phyloP scores from a whole-genome alignment of 768 basidiomycete species.

The Tephrocybe sp. region DNA sequence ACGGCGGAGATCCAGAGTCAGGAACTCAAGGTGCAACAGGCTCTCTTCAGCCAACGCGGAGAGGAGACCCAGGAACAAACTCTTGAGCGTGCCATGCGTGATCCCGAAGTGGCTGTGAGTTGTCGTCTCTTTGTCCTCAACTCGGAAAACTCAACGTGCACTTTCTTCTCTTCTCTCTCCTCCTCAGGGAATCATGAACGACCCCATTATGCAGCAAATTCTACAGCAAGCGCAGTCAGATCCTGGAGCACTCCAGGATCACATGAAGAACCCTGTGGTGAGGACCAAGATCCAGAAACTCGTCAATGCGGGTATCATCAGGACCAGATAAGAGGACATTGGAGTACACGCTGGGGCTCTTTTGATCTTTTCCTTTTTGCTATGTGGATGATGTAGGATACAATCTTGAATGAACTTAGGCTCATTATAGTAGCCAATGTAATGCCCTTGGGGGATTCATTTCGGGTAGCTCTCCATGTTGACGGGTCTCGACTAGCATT shows the following conservation, averaged over 20 bases:
- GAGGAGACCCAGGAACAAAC: conserved; percentile 92
- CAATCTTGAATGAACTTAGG: conserved; percentile 3
- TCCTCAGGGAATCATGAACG: conserved; percentile 73
- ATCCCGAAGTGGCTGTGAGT: conserved; percentile 91
- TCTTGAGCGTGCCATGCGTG: conserved; percentile 90
- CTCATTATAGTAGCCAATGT: background rate
- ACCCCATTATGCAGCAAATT: conserved; percentile 93
- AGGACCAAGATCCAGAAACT: conserved; percentile 84
- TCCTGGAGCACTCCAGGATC: conserved; percentile 87
- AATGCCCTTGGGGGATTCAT: too few species aligned
- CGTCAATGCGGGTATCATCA: conserved; percentile 90
- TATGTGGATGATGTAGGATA: conserved; percentile 12
- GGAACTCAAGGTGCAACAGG: conserved; percentile 78
- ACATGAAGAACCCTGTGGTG: conserved; percentile 90
- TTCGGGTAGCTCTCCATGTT: too few species aligned
- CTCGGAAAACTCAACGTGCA: conserved; percentile 2
- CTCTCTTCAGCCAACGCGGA: conserved; percentile 72
- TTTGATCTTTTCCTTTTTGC: background rate
- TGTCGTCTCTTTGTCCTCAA: conserved; percentile 1
- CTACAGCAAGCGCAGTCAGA: conserved; percentile 90
- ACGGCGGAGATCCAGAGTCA: conserved; percentile 77
- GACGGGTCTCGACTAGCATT: too few species aligned
- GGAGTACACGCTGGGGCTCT: background rate
- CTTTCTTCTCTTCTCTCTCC: conserved; percentile 1
- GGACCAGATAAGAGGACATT: conserved; percentile 55